Evolutionary conservation across 129 eudicot species (phyloP).

Genomic region (Artemisia annua): DNA sequence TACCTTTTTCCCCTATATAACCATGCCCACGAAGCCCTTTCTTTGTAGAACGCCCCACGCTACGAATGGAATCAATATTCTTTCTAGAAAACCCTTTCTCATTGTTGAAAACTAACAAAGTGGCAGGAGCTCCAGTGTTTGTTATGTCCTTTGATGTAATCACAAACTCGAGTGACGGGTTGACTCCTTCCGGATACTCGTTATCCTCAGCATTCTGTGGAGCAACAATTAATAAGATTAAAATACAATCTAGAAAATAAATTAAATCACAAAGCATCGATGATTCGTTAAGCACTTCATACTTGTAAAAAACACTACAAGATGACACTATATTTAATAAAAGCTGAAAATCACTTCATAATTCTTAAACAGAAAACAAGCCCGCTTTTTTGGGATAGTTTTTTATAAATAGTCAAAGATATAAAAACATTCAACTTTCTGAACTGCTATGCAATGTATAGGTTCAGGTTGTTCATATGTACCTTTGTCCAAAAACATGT

Average conservation of each 20-base stretch:
- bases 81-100: slow-evolving; percentile 47
- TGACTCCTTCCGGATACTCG: slow-evolving; percentile 49
- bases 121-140: slow-evolving; percentile 37
- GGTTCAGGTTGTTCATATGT: too few relatives aligned
- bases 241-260: background rate
- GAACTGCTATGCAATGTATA: too few relatives aligned
- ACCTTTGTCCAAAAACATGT: too few relatives aligned
- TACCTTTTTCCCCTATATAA: slow-evolving; percentile 70
- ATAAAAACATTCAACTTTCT: too few relatives aligned
- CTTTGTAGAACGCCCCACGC: slow-evolving; percentile 60
- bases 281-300: background rate
- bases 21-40: slow-evolving; percentile 52
- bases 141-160: slow-evolving; percentile 59
- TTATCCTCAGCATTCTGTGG: slow-evolving; percentile 66
- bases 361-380: too few relatives aligned
- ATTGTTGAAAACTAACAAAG: slow-evolving; percentile 59
- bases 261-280: background rate
- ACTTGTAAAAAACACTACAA: too few relatives aligned
- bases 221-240: background rate
- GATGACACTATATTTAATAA: too few relatives aligned
- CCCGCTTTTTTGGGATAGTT: too few relatives aligned
- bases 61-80: slow-evolving; percentile 58
- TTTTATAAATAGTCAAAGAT: too few relatives aligned
- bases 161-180: slow-evolving; percentile 54
- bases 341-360: too few relatives aligned